Percentiles rank a stretch among this genome's conserved stretches.
Conservation (phyloP, 176 grass and related monocot species). For the Saccharum spontaneum region DNA sequence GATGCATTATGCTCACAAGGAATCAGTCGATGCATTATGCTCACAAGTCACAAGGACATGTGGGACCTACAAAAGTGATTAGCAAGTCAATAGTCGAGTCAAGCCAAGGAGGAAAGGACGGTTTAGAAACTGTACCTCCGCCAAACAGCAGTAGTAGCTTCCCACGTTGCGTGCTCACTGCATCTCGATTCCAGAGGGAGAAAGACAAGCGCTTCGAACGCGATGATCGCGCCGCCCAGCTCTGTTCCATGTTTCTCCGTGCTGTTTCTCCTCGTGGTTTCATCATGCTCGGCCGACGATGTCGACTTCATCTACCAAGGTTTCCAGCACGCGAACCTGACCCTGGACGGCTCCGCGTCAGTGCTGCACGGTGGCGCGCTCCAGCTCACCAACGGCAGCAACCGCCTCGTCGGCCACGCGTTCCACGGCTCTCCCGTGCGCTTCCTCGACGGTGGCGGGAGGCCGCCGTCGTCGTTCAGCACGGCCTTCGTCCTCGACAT, state of each 20-base stretch:
- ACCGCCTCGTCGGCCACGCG: conserved; percentile 4
- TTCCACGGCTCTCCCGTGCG: not conserved
- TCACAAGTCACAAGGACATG: not conserved
- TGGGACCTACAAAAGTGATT: not conserved
- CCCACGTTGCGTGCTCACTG: not conserved
- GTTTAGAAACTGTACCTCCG: not conserved
- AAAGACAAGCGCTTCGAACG: not conserved
- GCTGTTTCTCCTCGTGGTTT: not conserved
- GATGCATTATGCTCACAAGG: not conserved
- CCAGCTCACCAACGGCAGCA: conserved; percentile 9
- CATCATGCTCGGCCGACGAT: not conserved
- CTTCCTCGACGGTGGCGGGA: not conserved
- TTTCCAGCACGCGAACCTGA: not conserved
- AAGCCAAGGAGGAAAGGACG: not conserved
- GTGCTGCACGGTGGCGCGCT: conserved; percentile 13
- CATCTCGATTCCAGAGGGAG: not conserved
- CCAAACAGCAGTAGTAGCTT: not conserved
- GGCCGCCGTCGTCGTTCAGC: conserved; percentile 18
- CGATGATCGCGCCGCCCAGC: not conserved
- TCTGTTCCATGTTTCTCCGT: not conserved
- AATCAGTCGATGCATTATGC: not conserved
- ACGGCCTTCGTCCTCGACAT: conserved; percentile 49
- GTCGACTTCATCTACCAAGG: conserved; percentile 7
- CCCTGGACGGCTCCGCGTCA: not conserved
- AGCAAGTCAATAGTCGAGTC: not conserved